Conservation (phyloP, 176 grass and related monocot genomes). For the Lolium multiflorum region DNA sequence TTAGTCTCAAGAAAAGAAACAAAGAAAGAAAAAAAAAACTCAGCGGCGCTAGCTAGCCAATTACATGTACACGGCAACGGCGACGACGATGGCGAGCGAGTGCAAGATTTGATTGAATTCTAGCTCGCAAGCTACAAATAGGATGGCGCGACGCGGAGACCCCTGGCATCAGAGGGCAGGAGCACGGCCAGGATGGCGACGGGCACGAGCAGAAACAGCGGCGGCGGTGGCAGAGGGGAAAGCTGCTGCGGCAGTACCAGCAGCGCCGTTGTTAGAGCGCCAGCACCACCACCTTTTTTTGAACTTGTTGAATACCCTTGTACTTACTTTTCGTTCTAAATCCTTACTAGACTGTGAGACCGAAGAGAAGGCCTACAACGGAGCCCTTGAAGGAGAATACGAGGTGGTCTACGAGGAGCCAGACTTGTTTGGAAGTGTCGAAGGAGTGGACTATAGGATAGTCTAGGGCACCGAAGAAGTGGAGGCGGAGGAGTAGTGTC, state of each 20-base stretch:
- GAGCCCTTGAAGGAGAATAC: too few relatives aligned
- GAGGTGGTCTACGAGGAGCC: too few relatives aligned
- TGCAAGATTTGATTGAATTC: not conserved
- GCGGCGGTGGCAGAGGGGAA: constrained; percentile 47
- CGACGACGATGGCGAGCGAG: not conserved
- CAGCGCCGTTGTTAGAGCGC: constrained; percentile 46
- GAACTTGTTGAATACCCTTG: too few relatives aligned
- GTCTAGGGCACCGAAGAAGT: too few relatives aligned
- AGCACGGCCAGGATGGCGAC: constrained; percentile 54
- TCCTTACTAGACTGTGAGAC: too few relatives aligned
- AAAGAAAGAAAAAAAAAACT: not conserved
- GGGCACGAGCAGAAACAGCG: constrained; percentile 47
- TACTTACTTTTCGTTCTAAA: too few relatives aligned
- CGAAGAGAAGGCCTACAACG: too few relatives aligned
- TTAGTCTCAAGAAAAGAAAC: too few relatives aligned
- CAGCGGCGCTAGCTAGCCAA: constrained; percentile 6
- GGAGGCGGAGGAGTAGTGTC: too few relatives aligned
- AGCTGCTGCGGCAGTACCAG: constrained; percentile 50
- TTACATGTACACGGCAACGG: constrained; percentile 15
- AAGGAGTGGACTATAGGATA: too few relatives aligned
- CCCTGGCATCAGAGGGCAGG: constrained; percentile 46
- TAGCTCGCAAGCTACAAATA: constrained; percentile 33
- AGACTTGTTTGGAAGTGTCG: too few relatives aligned
- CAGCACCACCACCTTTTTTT: constrained; percentile 40
- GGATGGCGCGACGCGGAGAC: constrained; percentile 10